Evolutionary conservation across 2,329 filamentous ascomycete genomes (phyloP), one percentile per base, ranked within the genome.

Genomic region (Paracorniculantispora psalliotae): DNA sequence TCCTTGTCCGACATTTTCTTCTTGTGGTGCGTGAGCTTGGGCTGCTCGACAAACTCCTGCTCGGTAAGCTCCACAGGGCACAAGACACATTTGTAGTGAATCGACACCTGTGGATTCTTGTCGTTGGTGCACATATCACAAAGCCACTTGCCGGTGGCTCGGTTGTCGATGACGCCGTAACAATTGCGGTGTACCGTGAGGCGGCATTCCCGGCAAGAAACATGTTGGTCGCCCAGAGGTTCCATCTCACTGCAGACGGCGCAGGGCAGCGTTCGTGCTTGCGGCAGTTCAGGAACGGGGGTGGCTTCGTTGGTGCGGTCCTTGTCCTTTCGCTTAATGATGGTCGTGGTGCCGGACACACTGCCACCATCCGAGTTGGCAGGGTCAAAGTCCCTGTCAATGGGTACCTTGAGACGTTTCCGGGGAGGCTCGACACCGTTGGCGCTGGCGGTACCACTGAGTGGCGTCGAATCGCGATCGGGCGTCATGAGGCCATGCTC

Each of bases 51-150:
- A 65, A 96, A 86, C 62, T 96, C 91, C 64, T 91, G 86, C 55
- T 91, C 87, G 0, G 89, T 96, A 66, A 84, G 81, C 59, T 91
- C 88, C 15, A 96, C 83, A 15, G 94, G 90, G 69, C 94, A 99
- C 35, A 99, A 79, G 52, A 96, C 88, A 73, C 94, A 99, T 75
- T 93, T 90, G 73, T 97, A 97, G 68, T 89, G 86, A 60, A 96
- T 93, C n/a, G 94, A 97, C 47, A 96, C 88, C 64, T 91, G 87
- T 5, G 93, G 92, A 67, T 88, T 93, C 71, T 92, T 91, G 70
- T 99, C 94, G 69, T 99, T 99, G 39, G 86, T 81, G 73, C 94
- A 99, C 83, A 92, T 96, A 73, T 97, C 94, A 72, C 94, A 99
- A 43, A 88, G 84, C 94, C 94, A 99, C 73, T 96, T 96, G 47